Conservation (phyloP, 345 rosid genomes). For the Brassica juncea region DNA sequence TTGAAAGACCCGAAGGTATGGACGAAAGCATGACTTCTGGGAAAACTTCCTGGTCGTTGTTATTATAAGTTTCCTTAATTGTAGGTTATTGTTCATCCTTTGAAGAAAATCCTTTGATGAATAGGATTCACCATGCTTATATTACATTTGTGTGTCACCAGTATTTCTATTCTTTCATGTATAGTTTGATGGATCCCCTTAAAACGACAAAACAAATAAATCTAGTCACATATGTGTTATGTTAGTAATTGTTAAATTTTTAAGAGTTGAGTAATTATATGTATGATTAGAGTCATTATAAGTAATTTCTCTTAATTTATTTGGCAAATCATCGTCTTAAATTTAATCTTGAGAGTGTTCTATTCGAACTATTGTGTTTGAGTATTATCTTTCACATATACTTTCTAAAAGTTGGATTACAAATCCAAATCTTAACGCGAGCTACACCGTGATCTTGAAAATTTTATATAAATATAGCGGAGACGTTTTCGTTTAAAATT, state of each 20-base stretch:
- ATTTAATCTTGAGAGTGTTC: background rate
- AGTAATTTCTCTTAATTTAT: background rate
- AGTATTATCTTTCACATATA: background rate
- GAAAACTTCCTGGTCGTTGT: background rate
- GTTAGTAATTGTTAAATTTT: too few species aligned
- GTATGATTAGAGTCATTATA: too few species aligned
- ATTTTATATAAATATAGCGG: background rate
- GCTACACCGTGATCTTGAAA: background rate
- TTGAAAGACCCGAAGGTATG: slow-evolving; percentile 38
- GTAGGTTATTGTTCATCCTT: slow-evolving; percentile 11
- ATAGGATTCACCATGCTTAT: background rate
- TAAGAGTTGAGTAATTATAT: too few species aligned
- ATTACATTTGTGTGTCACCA: background rate
- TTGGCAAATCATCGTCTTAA: background rate
- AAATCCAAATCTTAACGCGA: background rate
- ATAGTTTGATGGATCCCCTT: background rate
- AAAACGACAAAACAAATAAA: background rate
- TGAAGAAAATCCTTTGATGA: background rate
- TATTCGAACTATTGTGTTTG: background rate
- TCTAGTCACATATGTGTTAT: background rate
- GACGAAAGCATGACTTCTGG: slow-evolving; percentile 33
- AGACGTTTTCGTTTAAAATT: background rate
- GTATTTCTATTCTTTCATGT: background rate
- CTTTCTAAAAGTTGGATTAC: background rate
- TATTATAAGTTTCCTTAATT: slow-evolving; percentile 13